These are phyloP conservation scores for Ceratocystis huliohia DNA, from an alignment of 2,329 filamentous ascomycete species.

Conservation along the genomic window DNA sequence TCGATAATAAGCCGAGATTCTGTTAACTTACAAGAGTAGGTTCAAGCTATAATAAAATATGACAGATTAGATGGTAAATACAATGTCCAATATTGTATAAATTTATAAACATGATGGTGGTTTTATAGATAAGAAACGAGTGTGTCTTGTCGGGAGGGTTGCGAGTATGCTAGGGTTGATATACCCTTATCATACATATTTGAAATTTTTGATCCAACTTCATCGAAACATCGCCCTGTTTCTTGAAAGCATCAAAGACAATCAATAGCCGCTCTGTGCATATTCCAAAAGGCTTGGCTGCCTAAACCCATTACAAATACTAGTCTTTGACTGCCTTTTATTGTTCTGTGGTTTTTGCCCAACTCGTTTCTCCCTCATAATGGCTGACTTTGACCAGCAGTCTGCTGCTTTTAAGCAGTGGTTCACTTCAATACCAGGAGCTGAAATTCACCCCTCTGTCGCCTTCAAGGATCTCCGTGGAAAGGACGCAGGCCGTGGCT, in stretches of 20 bases:
- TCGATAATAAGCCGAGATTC: not conserved
- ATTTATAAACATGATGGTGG: too few relatives aligned
- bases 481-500: constrained; percentile 42
- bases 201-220: constrained; percentile 9
- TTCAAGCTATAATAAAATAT: too few relatives aligned
- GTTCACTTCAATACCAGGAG: constrained; percentile 41
- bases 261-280: not conserved
- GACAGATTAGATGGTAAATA: too few relatives aligned
- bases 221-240: not conserved
- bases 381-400: constrained; percentile 33
- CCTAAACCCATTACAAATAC: too few relatives aligned
- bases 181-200: not conserved
- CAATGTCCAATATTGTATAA: too few relatives aligned
- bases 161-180: not conserved
- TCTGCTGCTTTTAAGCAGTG: constrained; percentile 39
- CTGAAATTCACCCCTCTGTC: constrained; percentile 41
- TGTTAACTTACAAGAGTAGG: not conserved
- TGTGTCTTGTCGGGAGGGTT: too few relatives aligned
- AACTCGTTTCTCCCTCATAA: constrained; percentile 19
- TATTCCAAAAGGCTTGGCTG: not conserved
- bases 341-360: not conserved
- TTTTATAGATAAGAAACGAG: too few relatives aligned
- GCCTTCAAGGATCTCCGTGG: constrained; percentile 40
- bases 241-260: not conserved
- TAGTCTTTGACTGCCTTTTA: not conserved